Conservation (phyloP, 2,329 filamentous ascomycete species). For the Grosmannia clavigera region DNA sequence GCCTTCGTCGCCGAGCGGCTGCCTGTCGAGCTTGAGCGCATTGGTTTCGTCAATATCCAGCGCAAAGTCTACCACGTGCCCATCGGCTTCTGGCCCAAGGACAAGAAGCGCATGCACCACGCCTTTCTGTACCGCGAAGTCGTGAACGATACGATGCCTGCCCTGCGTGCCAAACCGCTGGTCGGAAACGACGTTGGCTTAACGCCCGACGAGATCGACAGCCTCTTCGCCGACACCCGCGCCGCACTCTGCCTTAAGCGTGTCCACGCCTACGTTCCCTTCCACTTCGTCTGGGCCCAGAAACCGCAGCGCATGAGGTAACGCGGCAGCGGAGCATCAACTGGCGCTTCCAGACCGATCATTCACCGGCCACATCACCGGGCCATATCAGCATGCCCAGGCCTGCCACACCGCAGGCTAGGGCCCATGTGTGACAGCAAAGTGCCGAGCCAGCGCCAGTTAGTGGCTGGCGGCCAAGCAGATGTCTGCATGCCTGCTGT, state of each 20-base stretch:
- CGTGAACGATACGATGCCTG: constrained; percentile 25
- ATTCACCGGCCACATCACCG: not conserved
- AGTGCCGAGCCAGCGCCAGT: no score
- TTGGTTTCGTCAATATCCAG: constrained; percentile 32
- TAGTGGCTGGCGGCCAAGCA: no score
- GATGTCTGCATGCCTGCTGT: no score
- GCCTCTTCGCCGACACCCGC: constrained; percentile 19
- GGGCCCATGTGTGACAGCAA: no score
- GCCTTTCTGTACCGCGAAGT: constrained; percentile 28
- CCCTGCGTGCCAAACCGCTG: constrained; percentile 28
- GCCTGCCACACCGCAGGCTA: no score
- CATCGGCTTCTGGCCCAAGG: constrained; percentile 31
- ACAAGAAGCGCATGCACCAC: constrained; percentile 26
- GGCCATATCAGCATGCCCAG: not conserved
- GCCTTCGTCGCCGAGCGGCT: constrained; percentile 19
- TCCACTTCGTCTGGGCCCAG: constrained; percentile 30
- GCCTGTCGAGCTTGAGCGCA: constrained; percentile 19
- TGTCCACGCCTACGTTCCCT: constrained; percentile 30
- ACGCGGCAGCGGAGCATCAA: not conserved
- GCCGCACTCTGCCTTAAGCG: constrained; percentile 20
- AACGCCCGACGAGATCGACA: constrained; percentile 19
- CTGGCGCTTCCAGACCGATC: not conserved
- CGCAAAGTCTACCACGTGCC: constrained; percentile 29
- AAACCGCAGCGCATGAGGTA: constrained; percentile 18
- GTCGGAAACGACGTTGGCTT: constrained; percentile 23